Percentiles rank a stretch among this genome's conserved stretches.
phyloP scores from a whole-genome alignment of 2,329 filamentous ascomycete genomes.

The Beauveria sp. region DNA sequence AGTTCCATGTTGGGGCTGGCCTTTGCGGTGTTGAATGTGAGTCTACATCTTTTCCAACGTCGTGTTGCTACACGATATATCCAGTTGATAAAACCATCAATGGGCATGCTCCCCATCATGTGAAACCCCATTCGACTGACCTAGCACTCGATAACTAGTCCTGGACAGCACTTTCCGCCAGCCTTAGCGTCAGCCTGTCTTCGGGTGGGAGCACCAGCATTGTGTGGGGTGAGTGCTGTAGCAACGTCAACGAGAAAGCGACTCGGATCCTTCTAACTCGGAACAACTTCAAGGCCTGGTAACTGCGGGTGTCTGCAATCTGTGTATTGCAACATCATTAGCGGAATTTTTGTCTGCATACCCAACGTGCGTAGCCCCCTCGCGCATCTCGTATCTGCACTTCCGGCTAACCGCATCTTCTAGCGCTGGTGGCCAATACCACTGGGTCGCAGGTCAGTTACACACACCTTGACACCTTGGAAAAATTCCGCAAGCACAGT shows the following conservation, averaged over 20 bases:
- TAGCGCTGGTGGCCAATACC: constrained; percentile 53
- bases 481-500: constrained; percentile 33
- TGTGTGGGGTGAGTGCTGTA: constrained; percentile 52
- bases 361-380: constrained; percentile 25
- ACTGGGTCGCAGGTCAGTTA: constrained; percentile 54
- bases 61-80: neutral
- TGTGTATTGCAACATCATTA: constrained; percentile 52
- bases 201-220: constrained; percentile 61
- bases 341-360: constrained; percentile 64
- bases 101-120: neutral
- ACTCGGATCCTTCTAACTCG: neutral
- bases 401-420: neutral
- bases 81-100: neutral
- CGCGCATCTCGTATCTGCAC: neutral
- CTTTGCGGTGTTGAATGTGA: constrained; percentile 38
- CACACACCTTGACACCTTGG: constrained; percentile 42
- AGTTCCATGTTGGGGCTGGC: constrained; percentile 35
- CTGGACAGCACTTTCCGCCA: constrained; percentile 39
- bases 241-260: neutral
- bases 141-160: constrained; percentile 15
- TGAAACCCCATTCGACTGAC: neutral
- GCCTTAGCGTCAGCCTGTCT: constrained; percentile 45
- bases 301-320: constrained; percentile 26
- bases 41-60: neutral
- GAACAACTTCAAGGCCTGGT: constrained; percentile 17